These are phyloP conservation scores for Miscanthus lutarioriparius DNA, from an alignment of 176 grass and related monocot genomes.

Conservation along the genomic window DNA sequence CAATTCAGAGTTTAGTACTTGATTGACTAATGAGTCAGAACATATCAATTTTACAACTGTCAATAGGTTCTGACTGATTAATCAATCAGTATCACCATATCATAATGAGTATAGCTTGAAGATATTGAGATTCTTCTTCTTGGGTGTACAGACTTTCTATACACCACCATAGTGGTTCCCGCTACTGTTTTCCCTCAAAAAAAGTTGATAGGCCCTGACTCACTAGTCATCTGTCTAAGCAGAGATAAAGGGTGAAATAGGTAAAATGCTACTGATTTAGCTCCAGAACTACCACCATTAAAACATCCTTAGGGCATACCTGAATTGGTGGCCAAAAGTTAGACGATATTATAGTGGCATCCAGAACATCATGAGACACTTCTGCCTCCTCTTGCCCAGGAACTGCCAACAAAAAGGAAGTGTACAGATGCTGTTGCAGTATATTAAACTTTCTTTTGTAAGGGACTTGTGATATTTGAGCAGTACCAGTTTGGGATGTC, in stretches of 20 bases:
- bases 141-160: neutral
- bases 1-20: constrained; percentile 6
- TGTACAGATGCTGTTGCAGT: constrained; percentile 29
- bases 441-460: constrained; percentile 28
- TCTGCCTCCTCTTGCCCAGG: constrained; percentile 57
- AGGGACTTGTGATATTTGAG: constrained; percentile 30
- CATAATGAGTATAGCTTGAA: neutral
- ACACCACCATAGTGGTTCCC: neutral
- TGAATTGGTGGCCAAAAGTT: constrained; percentile 99
- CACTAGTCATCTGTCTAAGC: neutral
- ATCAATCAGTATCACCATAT: neutral
- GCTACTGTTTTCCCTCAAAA: neutral
- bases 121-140: neutral
- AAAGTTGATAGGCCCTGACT: neutral
- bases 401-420: constrained; percentile 46
- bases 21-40: neutral
- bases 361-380: constrained; percentile 76
- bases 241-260: neutral
- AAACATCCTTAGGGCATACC: constrained; percentile 40
- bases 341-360: constrained; percentile 95
- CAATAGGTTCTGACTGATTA: neutral
- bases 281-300: constrained; percentile 11
- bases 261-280: neutral
- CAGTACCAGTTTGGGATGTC: constrained; percentile 39
- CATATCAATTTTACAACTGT: neutral